A percentile compares a stretch with the other conserved stretches of the same genome.
Evolutionary conservation across 2,329 filamentous ascomycete genomes (phyloP).

Genomic region (Colletotrichum sp.): DNA sequence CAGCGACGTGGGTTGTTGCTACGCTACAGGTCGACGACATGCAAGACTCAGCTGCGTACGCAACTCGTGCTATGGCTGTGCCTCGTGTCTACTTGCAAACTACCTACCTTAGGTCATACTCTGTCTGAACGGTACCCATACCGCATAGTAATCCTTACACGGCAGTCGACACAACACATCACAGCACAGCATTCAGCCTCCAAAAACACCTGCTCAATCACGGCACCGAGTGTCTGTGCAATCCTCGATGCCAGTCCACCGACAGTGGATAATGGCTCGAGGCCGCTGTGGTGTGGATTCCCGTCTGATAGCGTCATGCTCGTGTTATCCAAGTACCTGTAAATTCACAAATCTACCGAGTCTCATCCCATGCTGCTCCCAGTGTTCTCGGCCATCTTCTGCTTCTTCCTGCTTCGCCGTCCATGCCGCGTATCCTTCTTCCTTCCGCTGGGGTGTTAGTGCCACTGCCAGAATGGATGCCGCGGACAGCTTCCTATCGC

Average conservation of each 20-base stretch:
- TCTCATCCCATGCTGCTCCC: neutral
- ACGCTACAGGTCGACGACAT: neutral
- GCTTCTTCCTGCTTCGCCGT: neutral
- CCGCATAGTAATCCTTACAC: neutral
- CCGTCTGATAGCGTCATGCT: conserved; percentile 1
- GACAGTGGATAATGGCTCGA: neutral
- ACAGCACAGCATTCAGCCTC: neutral
- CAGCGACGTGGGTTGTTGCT: neutral
- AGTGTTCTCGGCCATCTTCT: neutral
- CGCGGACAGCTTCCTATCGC: neutral
- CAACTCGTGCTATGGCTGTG: neutral
- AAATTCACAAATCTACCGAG: neutral
- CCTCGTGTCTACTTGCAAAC: neutral
- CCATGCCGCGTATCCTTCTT: neutral
- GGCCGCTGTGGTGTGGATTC: neutral
- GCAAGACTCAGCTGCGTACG: neutral
- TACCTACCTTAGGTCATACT: neutral
- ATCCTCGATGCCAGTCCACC: neutral
- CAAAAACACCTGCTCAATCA: neutral
- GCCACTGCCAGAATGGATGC: neutral
- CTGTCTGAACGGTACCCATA: neutral
- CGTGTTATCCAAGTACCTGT: neutral
- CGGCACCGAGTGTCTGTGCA: neutral
- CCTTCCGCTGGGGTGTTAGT: neutral
- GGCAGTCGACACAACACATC: neutral